A percentile compares a stretch with the other conserved stretches of the same genome.
These are phyloP conservation scores for Phoma sp. DNA, from an alignment of 2,329 filamentous ascomycete species.

Conservation along the genomic window DNA sequence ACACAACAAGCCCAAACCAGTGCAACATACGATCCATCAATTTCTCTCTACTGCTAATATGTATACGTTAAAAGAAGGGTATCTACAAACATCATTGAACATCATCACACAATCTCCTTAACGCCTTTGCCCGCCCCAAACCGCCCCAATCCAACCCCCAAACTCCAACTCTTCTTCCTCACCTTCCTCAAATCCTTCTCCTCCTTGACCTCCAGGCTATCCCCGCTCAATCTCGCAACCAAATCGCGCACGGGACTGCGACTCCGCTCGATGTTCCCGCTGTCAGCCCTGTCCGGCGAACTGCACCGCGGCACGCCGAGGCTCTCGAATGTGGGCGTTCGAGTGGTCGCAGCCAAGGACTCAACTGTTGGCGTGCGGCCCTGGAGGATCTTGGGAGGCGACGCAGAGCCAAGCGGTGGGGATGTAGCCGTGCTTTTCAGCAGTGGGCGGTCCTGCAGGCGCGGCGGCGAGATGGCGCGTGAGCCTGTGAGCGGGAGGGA, in stretches of 20 bases:
- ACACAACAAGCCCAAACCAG: neutral
- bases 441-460: slow-evolving; percentile 10
- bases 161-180: slow-evolving; percentile 41
- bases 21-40: neutral
- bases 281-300: neutral
- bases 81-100: neutral
- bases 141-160: slow-evolving; percentile 28
- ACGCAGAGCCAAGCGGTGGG: slow-evolving; percentile 1
- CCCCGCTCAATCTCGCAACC: slow-evolving; percentile 24
- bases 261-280: neutral
- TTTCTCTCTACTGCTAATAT: neutral
- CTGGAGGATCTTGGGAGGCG: neutral
- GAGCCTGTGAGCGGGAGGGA: slow-evolving; percentile 35
- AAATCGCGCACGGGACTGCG: slow-evolving; percentile 11
- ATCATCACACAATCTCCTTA: slow-evolving; percentile 33
- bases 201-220: slow-evolving; percentile 15
- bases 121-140: slow-evolving; percentile 35
- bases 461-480: slow-evolving; percentile 10
- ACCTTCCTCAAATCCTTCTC: slow-evolving; percentile 23
- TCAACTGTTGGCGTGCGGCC: neutral
- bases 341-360: neutral
- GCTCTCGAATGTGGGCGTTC: slow-evolving; percentile 14
- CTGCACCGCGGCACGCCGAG: slow-evolving; percentile 9
- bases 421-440: neutral
- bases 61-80: neutral